A percentile compares a stretch with the other conserved stretches of the same genome.
Evolutionary conservation across 495 filamentous ascomycete species (phyloP).

Genomic region (Oidiodendron maius): DNA sequence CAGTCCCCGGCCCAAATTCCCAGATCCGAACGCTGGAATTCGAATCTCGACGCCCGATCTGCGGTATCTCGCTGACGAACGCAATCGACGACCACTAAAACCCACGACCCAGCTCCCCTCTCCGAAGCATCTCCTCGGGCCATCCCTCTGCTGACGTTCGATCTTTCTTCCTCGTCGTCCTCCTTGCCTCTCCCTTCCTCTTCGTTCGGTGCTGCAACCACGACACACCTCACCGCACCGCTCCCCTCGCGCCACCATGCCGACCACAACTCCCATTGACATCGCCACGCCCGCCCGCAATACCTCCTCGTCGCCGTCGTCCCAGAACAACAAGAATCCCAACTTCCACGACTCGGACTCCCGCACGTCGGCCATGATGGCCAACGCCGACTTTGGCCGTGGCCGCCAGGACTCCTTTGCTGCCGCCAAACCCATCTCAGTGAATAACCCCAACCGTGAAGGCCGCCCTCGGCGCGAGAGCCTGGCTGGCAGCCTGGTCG

Average conservation of each 20-base stretch:
- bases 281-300: constrained; percentile 53
- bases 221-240: not conserved
- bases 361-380: constrained; percentile 44
- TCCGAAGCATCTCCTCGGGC: not conserved
- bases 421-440: constrained; percentile 78
- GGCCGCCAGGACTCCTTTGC: constrained; percentile 68
- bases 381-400: constrained; percentile 50
- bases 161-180: not conserved
- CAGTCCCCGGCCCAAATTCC: too few species aligned
- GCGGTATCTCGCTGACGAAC: too few species aligned
- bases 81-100: too few species aligned
- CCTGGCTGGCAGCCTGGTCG: constrained; percentile 78
- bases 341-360: constrained; percentile 41
- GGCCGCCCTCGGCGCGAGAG: constrained; percentile 71
- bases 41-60: too few species aligned
- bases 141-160: not conserved
- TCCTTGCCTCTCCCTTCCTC: not conserved
- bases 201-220: not conserved
- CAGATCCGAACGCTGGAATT: too few species aligned
- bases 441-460: constrained; percentile 64
- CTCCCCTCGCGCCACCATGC: constrained; percentile 12
- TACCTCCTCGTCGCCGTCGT: constrained; percentile 55
- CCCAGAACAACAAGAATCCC: constrained; percentile 33
- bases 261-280: constrained; percentile 48
- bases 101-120: too few species aligned